Conservation (phyloP, 2,329 filamentous ascomycete genomes). For the Alternaria ventricosa region DNA sequence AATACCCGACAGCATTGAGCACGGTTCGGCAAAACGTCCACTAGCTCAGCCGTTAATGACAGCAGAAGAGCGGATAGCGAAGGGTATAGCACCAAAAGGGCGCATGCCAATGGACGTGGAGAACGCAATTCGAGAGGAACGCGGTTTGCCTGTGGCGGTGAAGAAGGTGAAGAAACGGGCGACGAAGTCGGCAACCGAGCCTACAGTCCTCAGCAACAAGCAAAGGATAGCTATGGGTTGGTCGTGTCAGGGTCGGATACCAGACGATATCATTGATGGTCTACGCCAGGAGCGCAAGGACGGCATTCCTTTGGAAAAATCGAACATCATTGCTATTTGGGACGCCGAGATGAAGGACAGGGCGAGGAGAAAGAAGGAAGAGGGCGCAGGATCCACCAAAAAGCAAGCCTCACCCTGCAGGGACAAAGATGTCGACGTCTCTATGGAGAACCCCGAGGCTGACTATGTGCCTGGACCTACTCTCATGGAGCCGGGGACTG, state of each 20-base stretch:
- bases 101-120: constrained; percentile 30
- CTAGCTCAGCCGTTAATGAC: constrained; percentile 31
- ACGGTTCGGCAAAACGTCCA: constrained; percentile 6
- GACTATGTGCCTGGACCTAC: not conserved
- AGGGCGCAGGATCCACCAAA: not conserved
- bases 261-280: constrained; percentile 33
- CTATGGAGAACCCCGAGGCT: not conserved
- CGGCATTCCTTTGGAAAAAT: constrained; percentile 26
- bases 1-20: constrained; percentile 27
- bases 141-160: constrained; percentile 21
- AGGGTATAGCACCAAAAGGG: constrained; percentile 33
- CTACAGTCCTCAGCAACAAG: constrained; percentile 31
- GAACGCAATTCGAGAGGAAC: constrained; percentile 33
- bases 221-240: constrained; percentile 34
- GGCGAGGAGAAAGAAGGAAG: not conserved
- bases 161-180: constrained; percentile 25
- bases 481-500: not conserved
- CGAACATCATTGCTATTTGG: constrained; percentile 16
- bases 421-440: not conserved
- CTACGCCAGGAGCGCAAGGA: constrained; percentile 29
- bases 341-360: constrained; percentile 13
- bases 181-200: constrained; percentile 20
- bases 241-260: constrained; percentile 31
- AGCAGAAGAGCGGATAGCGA: constrained; percentile 35
- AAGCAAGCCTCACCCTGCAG: not conserved